Evolutionary conservation across 2,329 filamentous ascomycete genomes (phyloP), one percentile per base, ranked within the genome.

Genomic region (Zymoseptoria crescenta): DNA sequence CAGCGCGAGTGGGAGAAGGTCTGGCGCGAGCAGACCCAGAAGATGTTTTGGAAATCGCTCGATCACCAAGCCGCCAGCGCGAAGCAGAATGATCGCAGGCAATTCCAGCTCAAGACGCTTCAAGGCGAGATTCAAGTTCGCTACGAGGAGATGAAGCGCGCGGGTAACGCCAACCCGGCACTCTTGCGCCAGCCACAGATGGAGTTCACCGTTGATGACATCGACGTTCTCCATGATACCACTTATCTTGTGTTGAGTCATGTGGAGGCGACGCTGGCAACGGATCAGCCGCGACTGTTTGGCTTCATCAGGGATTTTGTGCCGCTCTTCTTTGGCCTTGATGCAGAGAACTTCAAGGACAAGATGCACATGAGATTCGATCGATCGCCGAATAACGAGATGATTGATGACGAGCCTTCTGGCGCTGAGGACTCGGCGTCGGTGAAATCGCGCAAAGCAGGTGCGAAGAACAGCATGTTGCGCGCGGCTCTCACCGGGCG

Each of bases 1-100:
- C 92, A 89, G 80, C 90, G 94, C 30, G 95, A 99, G 72, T 99
- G 94, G 94, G 92, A 97, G 74, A 96, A 96, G 75, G 91, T 99
- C 7, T 99, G 94, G 94, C 91, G 94, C 64, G 87, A 91, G 54
- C 94, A 97, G 76, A 97, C 93, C 24, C 88, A 96, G 71, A 87
- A 88, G 69, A 93, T 96, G 78, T 96, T 96, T 75, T 89, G 95
- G 76, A 95, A 91, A 78, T 96, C 91, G 73, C 84, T 99, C 56
- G 94, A 99, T 70, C 94, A 99, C 70, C 96, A 97, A 82, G 91
- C 91, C 20, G 91, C 96, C 60, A 87, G 91, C 56, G 89, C 91
- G 69, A 96, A 94, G 76, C 84, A 87, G 63, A 86, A 83, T 45
- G 94, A 99, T 75, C 97, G 82, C 88, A 62, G 91, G 66, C 87